Percentiles rank a stretch among this genome's conserved stretches.
These are phyloP conservation scores for Pseudogymnoascus sp. DNA, from an alignment of 2,329 filamentous ascomycete genomes.

Conservation along the genomic window DNA sequence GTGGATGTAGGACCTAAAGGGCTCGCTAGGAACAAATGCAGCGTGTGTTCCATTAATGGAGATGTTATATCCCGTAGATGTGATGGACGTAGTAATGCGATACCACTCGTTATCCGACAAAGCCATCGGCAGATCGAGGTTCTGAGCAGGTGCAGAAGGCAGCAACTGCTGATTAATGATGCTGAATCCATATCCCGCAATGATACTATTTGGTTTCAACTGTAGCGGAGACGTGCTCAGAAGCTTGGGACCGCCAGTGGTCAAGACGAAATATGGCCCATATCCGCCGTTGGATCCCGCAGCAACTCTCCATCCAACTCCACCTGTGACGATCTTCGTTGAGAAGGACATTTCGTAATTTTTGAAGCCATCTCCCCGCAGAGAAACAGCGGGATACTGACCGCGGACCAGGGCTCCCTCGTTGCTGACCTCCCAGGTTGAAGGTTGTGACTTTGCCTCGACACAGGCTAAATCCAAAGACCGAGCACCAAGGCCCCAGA, in stretches of 20 bases:
- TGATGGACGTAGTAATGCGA: slow-evolving; percentile 30
- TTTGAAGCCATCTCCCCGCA: slow-evolving; percentile 19
- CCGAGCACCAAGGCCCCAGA: slow-evolving; percentile 34
- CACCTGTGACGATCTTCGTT: slow-evolving; percentile 32
- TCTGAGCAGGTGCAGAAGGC: slow-evolving; percentile 21
- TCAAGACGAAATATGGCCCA: slow-evolving; percentile 13
- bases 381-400: slow-evolving; percentile 26
- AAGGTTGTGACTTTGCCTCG: slow-evolving; percentile 30
- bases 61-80: slow-evolving; percentile 24
- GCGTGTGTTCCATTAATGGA: slow-evolving; percentile 23
- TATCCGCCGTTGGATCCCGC: slow-evolving; percentile 14
- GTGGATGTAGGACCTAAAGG: slow-evolving; percentile 13
- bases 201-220: slow-evolving; percentile 28
- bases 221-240: neutral
- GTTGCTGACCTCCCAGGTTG: slow-evolving; percentile 30
- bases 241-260: neutral
- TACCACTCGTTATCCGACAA: slow-evolving; percentile 34
- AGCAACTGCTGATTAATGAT: slow-evolving; percentile 33
- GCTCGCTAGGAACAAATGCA: slow-evolving; percentile 9
- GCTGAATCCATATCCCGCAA: slow-evolving; percentile 29
- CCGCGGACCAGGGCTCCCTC: slow-evolving; percentile 32
- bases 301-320: slow-evolving; percentile 33
- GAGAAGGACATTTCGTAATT: slow-evolving; percentile 34
- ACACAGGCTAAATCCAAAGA: slow-evolving; percentile 31
- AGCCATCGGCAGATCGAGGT: slow-evolving; percentile 22